Percentiles rank a stretch among this genome's conserved stretches.
phyloP scores from a whole-genome alignment of 202 grass and related monocot species.

The Carex arenaria region DNA sequence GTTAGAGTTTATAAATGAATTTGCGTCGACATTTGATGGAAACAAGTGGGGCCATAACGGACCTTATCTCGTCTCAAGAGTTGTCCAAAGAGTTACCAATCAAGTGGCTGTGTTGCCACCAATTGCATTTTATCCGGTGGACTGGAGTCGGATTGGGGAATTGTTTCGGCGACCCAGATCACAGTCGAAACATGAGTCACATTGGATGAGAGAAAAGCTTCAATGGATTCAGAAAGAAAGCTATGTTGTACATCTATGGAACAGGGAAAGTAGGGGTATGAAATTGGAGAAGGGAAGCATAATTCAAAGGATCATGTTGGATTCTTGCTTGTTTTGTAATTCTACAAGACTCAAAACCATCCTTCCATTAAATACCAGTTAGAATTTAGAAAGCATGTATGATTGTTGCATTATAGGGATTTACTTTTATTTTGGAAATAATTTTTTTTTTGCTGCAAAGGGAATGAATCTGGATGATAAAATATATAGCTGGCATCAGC shows the following conservation, averaged over 20 bases:
- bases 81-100: constrained; percentile 29
- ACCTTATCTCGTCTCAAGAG: constrained; percentile 81
- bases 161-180: constrained; percentile 43
- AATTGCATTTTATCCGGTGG: constrained; percentile 70
- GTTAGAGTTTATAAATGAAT: constrained; percentile 67
- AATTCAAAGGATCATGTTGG: constrained; percentile 41
- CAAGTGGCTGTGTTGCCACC: constrained; percentile 57
- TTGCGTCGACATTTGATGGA: constrained; percentile 62
- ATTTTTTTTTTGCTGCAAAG: too few species aligned
- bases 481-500: too few species aligned
- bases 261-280: constrained; percentile 52
- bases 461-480: too few species aligned
- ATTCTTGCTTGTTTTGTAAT: constrained; percentile 73
- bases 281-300: constrained; percentile 63
- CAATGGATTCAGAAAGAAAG: constrained; percentile 45
- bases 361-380: background rate
- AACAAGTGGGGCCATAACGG: constrained; percentile 89
- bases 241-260: constrained; percentile 77
- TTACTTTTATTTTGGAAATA: too few species aligned
- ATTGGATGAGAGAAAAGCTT: constrained; percentile 52
- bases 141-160: constrained; percentile 56
- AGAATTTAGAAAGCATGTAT: background rate
- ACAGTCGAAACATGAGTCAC: background rate
- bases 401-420: too few species aligned
- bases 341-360: background rate